These are phyloP conservation scores for Hirsutella rhossiliensis DNA, from an alignment of 2,329 filamentous ascomycete genomes.

Conservation along the genomic window DNA sequence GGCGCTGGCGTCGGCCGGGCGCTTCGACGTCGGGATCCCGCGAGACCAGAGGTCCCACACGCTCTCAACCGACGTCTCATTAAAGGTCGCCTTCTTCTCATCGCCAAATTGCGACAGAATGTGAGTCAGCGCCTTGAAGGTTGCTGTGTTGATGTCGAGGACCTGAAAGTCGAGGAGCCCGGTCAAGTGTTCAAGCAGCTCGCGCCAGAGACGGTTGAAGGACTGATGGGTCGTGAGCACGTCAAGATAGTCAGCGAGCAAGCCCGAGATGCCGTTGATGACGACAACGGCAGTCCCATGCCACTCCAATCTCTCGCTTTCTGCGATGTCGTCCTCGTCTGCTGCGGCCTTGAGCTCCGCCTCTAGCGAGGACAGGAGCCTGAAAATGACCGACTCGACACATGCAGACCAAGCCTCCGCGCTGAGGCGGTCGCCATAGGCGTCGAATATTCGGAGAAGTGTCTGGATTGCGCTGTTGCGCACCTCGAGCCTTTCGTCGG, in stretches of 20 bases:
- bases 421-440: conserved; percentile 70
- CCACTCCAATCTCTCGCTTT: conserved; percentile 45
- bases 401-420: conserved; percentile 75
- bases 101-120: conserved; percentile 43
- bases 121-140: conserved; percentile 54
- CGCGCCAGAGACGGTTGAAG: conserved; percentile 65
- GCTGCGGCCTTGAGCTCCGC: conserved; percentile 32
- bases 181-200: conserved; percentile 58
- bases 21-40: conserved; percentile 41
- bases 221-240: conserved; percentile 52
- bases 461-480: conserved; percentile 87
- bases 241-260: conserved; percentile 67
- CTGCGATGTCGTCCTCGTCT: conserved; percentile 17
- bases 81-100: conserved; percentile 30
- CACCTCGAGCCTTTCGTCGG: conserved; percentile 61
- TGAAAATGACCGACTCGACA: conserved; percentile 69
- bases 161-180: conserved; percentile 48
- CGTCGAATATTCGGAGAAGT: conserved; percentile 80
- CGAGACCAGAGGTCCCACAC: conserved; percentile 62
- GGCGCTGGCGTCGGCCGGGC: conserved; percentile 3
- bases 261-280: conserved; percentile 57
- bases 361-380: conserved; percentile 61
- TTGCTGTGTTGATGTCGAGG: conserved; percentile 60
- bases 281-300: conserved; percentile 65
- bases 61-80: conserved; percentile 40